Conservation (phyloP, 208 protist species). For the Acanthamoeba healyi region DNA sequence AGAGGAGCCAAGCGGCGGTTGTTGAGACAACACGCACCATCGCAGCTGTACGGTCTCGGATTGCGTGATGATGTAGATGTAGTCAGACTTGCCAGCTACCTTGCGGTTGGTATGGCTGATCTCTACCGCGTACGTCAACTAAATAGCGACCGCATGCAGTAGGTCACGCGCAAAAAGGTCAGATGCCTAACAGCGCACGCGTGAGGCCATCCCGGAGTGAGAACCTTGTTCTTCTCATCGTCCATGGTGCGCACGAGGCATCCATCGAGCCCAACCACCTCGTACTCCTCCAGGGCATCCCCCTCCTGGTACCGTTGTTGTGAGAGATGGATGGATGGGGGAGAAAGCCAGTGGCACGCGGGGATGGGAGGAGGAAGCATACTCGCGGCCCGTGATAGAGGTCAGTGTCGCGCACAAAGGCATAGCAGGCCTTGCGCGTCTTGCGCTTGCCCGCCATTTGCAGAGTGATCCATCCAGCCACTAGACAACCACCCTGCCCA, state of each 20-base stretch:
- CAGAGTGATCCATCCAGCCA: constrained; percentile 5
- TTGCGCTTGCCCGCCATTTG: constrained; percentile 66
- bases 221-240: constrained; percentile 32
- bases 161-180: no score
- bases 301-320: not conserved
- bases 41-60: constrained; percentile 11
- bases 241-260: constrained; percentile 62
- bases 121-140: constrained; percentile 17
- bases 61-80: constrained; percentile 28
- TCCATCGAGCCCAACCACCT: constrained; percentile 6
- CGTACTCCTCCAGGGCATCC: constrained; percentile 9
- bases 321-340: no score
- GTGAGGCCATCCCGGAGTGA: no score
- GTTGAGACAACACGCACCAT: not conserved
- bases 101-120: constrained; percentile 50
- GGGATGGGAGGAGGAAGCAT: not conserved
- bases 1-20: not conserved
- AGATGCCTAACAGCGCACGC: no score
- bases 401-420: constrained; percentile 28
- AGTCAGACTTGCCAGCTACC: constrained; percentile 45
- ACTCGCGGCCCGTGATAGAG: constrained; percentile 28
- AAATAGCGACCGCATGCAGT: no score
- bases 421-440: constrained; percentile 34
- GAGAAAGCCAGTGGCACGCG: no score
- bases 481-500: not conserved